Evolutionary conservation across 1,284 basidiomycete genomes (phyloP).

Genomic region (Cryptococcus sp.): DNA sequence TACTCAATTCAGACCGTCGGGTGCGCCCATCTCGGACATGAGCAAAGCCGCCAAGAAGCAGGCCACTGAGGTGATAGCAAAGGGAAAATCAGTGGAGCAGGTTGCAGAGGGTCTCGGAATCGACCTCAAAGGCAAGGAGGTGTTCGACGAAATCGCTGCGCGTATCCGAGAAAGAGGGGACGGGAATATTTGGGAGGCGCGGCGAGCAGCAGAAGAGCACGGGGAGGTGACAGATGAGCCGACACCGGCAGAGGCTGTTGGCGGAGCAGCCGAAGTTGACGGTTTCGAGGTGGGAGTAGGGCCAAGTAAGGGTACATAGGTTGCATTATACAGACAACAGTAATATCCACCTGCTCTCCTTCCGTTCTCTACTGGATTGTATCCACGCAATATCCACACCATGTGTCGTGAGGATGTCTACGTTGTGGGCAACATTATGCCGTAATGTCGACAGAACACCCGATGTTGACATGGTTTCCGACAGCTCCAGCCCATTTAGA

Average conservation of each 20-base stretch:
- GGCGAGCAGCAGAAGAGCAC: conserved; percentile 25
- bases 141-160: conserved; percentile 34
- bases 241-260: conserved; percentile 4
- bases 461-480: too few species aligned
- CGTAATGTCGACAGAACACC: not conserved
- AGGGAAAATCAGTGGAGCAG: conserved; percentile 68
- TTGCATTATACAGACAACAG: not conserved
- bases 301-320: not conserved
- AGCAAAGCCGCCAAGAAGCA: conserved; percentile 64
- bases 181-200: conserved; percentile 26
- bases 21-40: conserved; percentile 57
- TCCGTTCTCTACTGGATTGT: conserved; percentile 2
- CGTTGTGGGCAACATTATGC: not conserved
- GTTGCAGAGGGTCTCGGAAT: conserved; percentile 57
- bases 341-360: not conserved
- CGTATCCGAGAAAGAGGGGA: conserved; percentile 12
- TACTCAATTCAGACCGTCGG: conserved; percentile 66
- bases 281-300: conserved; percentile 30
- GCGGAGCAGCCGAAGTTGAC: conserved; percentile 23
- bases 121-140: conserved; percentile 20
- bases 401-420: not conserved
- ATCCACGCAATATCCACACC: not conserved
- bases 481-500: not conserved
- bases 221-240: conserved; percentile 28
- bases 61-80: conserved; percentile 60